Base-by-base conservation (phyloP, 306 rosid genomes). In the Mimosa pudica region DNA sequence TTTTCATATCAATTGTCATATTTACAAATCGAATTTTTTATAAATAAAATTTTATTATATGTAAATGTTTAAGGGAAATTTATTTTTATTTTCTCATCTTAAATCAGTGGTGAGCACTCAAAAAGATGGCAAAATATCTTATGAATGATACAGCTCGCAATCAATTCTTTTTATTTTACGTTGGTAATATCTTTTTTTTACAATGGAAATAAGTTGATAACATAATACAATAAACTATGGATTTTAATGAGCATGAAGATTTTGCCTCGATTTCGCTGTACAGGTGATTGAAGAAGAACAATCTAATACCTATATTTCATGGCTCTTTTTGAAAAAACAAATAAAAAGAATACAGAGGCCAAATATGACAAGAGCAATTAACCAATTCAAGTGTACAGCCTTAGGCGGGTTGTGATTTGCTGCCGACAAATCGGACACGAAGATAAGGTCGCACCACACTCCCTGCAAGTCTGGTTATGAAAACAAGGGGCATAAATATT, bases 361-460 rank as follows among this genome's bases (percentile, higher is more conserved):
- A 32, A 12, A 12, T 62, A 4, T 62, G 33, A 62, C 4, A 12
- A 10, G 42, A 64, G 51, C 49, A 54, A 63, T 64, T 64, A 63
- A 20, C 52, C 76, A 48, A 63, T 30, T 88, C 76, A 94, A 72
- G 87, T 77, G 84, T 84, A 92, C 47, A 95, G 86, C 81, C 89
- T 88, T 78, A 95, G 79, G 48, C 98, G 97, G 52, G 92, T 80
- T 63, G 87, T 82, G 80, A 95, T 92, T 68, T 88, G 92, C 77
- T 90, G 86, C 79, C 96, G 89, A 71, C 98, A 92, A 76, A 91
- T 45, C 0, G 98, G 98, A 87, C 98, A 95, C 20, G 82, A 45
- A 46, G 89, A 84, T 74, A 95, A 74, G 24, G 89, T 80, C 6
- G 70, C 79, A 1, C 97, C 95, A 73, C 98, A 95, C 69, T 92